Base-by-base conservation (phyloP, 2,329 filamentous ascomycete species). In the Alternaria hordeiaustralica region DNA sequence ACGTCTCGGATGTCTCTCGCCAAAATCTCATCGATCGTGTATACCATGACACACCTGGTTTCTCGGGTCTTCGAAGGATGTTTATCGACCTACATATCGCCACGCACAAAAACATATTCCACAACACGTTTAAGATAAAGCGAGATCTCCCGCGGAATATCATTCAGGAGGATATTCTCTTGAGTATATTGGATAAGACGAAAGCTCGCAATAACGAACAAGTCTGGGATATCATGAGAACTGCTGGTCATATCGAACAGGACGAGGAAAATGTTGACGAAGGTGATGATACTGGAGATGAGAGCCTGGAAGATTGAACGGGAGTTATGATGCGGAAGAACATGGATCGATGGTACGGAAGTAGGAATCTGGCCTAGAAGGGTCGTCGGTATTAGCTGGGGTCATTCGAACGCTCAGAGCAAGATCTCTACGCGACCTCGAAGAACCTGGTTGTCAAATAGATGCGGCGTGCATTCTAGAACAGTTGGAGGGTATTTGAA, bases 341-440 rank as follows among this genome's bases (percentile, higher is more conserved):
- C n/a, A n/a, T n/a, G n/a, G n/a, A n/a, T n/a, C n/a, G n/a, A n/a
- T n/a, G n/a, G n/a, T n/a, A n/a, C n/a, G n/a, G n/a, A n/a, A n/a
- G n/a, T n/a, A n/a, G n/a, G n/a, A n/a, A n/a, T n/a, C n/a, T n/a
- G n/a, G n/a, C n/a, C n/a, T n/a, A n/a, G n/a, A n/a, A n/a, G n/a
- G n/a, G n/a, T n/a, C n/a, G n/a, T n/a, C n/a, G n/a, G n/a, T n/a
- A n/a, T n/a, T n/a, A n/a, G n/a, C n/a, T n/a, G 8, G 33, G 30
- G 33, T n/a, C 33, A 36, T 36, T 4, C 33, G 15, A 2, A 13
- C 30, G 8, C 4, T 15, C 13, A 33, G 8, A 0, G 12, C 30
- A 33, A 33, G 30, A 15, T 0, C 7, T 1, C 1, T 15, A 0
- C 30, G 30, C 30, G 8, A 6, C 30, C 1, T 1, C n/a, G 1